A percentile compares a stretch with the other conserved stretches of the same genome.
phyloP scores from a whole-genome alignment of 164 flowering plant genomes.

The Amborella trichopoda region DNA sequence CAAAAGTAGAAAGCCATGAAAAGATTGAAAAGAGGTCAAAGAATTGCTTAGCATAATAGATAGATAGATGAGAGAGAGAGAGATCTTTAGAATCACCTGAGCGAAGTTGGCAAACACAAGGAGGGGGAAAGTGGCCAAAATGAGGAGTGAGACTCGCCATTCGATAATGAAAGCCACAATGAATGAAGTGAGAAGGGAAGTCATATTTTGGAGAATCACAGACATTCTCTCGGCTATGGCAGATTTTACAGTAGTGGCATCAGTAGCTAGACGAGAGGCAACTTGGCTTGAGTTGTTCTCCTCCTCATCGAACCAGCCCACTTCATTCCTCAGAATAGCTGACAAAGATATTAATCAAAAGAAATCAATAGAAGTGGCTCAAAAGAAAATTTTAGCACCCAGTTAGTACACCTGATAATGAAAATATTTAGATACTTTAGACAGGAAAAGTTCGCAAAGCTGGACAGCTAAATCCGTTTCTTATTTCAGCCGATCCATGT shows the following conservation, averaged over 20 bases:
- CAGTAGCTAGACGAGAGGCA: slow-evolving; percentile 84
- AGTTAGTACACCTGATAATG: not conserved
- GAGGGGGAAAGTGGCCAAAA: slow-evolving; percentile 83
- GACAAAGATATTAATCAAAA: slow-evolving; percentile 8
- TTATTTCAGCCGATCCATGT: not conserved
- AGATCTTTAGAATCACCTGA: too few relatives aligned
- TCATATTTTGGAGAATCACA: slow-evolving; percentile 94
- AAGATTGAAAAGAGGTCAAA: too few relatives aligned
- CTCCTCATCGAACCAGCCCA: slow-evolving; percentile 97
- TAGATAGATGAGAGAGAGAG: too few relatives aligned
- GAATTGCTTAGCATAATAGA: too few relatives aligned
- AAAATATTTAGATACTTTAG: not conserved
- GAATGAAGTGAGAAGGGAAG: slow-evolving; percentile 94
- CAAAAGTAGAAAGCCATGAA: too few relatives aligned
- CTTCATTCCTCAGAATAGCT: slow-evolving; percentile 94
- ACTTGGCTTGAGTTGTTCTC: slow-evolving; percentile 91
- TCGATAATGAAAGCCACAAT: slow-evolving; percentile 92
- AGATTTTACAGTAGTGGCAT: slow-evolving; percentile 93
- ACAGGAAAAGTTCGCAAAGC: not conserved
- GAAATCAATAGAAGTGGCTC: not conserved
- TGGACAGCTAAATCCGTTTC: not conserved
- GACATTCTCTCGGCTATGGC: slow-evolving; percentile 96
- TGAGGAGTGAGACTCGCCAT: slow-evolving; percentile 98
- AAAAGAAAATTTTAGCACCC: not conserved
- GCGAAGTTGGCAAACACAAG: slow-evolving; percentile 93